Conservation (phyloP, 768 basidiomycete species). For the Leucocoprinus leucothites region DNA sequence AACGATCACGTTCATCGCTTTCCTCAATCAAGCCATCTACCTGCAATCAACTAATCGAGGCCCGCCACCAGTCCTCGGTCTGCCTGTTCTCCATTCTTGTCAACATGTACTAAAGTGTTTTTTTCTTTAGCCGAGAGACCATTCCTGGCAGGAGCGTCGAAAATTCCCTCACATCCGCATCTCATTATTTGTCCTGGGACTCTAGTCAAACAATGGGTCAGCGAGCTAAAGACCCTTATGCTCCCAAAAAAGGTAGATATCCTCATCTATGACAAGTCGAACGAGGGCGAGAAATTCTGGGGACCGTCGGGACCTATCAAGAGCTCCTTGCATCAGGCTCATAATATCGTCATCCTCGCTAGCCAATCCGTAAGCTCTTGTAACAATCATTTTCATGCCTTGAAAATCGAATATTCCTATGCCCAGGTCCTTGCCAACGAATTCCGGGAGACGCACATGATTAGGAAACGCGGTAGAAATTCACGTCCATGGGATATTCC, state of each 20-base stretch:
- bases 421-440: slow-evolving; percentile 18
- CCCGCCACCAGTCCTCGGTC: slow-evolving; percentile 22
- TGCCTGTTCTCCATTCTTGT: slow-evolving; percentile 14
- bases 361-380: slow-evolving; percentile 26
- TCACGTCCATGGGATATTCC: neutral
- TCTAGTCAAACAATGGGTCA: slow-evolving; percentile 21
- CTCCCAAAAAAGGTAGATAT: slow-evolving; percentile 20
- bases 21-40: slow-evolving; percentile 14
- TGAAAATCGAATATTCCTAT: neutral
- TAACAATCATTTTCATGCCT: neutral
- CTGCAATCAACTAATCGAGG: neutral
- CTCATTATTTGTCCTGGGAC: slow-evolving; percentile 25
- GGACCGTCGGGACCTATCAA: slow-evolving; percentile 10
- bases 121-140: slow-evolving; percentile 13
- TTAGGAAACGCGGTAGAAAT: neutral
- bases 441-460: neutral
- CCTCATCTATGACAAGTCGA: slow-evolving; percentile 19
- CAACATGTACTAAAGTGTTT: neutral
- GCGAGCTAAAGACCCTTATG: slow-evolving; percentile 17
- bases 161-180: slow-evolving; percentile 15
- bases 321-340: slow-evolving; percentile 10
- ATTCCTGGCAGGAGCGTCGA: slow-evolving; percentile 9
- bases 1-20: slow-evolving; percentile 17
- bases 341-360: slow-evolving; percentile 19
- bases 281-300: slow-evolving; percentile 19